Evolutionary conservation across 2,329 filamentous ascomycete genomes (phyloP), one percentile per base, ranked within the genome.

Genomic region (Hymenoscyphus occultus): DNA sequence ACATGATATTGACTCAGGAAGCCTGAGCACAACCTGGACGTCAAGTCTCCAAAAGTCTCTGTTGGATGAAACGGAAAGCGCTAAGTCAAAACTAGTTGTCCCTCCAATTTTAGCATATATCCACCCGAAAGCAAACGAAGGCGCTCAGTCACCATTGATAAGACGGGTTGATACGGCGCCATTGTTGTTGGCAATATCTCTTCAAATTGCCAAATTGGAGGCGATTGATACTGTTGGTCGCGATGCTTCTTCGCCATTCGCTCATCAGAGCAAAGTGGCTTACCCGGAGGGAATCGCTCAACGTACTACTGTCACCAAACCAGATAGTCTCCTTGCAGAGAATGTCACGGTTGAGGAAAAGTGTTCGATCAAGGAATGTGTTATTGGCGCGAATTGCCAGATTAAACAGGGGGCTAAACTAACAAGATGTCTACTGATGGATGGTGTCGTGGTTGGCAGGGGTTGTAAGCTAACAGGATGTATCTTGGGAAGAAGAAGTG

Each of bases 321-420:
- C 86, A 58, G 94, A 97, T 79, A 91, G 87, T 69, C 83, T 98
- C 2, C 86, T 98, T 45, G 94, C 87, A 0, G 91, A 94, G 65
- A 97, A 97, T 73, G 92, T 96, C 51, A 92, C 88, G 0, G 88
- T 98, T 0, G 91, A 94, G 74, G 91, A 94, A 72, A 94, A 94
- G 76, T 89, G 87, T 31, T 90, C 93, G n/a, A 90, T 99, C 79
- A 97, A 97, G 77, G 92, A 97, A 77, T 90, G 84, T 45, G 92
- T 97, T 39, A 86, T 99, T 51, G 95, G 95, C 2, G 87, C 91
- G 4, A 92, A 92, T 71, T 96, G 92, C 76, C 89, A 91, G 72
- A 94, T 99, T 69, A 88, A 89, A 68, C 88, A 90, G 71, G 92
- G 93, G n/a, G 92, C 90, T 39, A 91, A 93, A 70, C 79, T 99